Evolutionary conservation across 2,329 filamentous ascomycete genomes (phyloP).

Genomic region (Fusarium nematophilum): DNA sequence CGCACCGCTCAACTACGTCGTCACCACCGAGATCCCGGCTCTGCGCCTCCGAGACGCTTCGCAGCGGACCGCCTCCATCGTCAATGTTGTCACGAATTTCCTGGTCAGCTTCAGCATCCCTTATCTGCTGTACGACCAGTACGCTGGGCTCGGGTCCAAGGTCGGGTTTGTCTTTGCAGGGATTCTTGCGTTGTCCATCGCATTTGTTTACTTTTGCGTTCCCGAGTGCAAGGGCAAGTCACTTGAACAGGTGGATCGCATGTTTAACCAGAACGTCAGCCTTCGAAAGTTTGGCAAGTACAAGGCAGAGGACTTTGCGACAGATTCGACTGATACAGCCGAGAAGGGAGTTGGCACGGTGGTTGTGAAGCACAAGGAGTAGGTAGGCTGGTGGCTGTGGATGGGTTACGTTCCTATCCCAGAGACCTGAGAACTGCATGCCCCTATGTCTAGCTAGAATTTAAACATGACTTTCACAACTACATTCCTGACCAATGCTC

Average conservation of each 20-base stretch:
- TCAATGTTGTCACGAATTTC: slow-evolving; percentile 35
- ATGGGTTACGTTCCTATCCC: too few species aligned
- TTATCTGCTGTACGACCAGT: slow-evolving; percentile 3
- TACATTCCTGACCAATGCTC: too few species aligned
- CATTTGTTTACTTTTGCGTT: background rate
- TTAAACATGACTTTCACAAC: too few species aligned
- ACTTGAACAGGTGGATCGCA: background rate
- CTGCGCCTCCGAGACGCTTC: slow-evolving; percentile 28
- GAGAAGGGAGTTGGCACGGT: too few species aligned
- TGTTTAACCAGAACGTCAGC: background rate
- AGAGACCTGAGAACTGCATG: too few species aligned
- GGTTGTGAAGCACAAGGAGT: too few species aligned
- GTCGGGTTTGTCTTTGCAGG: background rate
- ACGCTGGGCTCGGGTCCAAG: slow-evolving; percentile 18
- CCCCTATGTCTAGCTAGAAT: too few species aligned
- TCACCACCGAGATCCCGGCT: slow-evolving; percentile 36
- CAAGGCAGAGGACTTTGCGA: background rate
- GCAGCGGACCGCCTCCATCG: slow-evolving; percentile 23
- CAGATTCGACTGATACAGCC: background rate
- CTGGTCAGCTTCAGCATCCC: slow-evolving; percentile 8
- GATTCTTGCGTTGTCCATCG: background rate
- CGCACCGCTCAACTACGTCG: slow-evolving; percentile 30
- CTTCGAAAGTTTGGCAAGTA: background rate
- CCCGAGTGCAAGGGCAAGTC: background rate
- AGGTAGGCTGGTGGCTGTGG: too few species aligned